Evolutionary conservation across 164 flowering plant species (phyloP), one percentile per base, ranked within the genome.

Genomic region (Aristolochia contorta): DNA sequence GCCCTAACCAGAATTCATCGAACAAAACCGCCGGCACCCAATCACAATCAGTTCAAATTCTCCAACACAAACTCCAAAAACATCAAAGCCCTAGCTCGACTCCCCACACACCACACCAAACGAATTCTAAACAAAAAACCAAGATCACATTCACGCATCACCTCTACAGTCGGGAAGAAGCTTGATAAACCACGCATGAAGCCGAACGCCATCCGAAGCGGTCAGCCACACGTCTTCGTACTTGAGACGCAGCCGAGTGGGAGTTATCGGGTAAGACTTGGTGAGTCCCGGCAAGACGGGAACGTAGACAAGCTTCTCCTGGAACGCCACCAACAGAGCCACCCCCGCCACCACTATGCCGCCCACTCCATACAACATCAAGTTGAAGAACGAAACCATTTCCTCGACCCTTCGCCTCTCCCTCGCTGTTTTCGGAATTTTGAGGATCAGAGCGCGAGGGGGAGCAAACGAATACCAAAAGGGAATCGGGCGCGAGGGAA

Each of bases 111-210:
- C 43, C 43, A 37, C 43, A 37, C 12, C 10, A 37, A 37, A 37
- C 43, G 43, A 37, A 10, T 3, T 37, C 12, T 6, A 37, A 37
- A 37, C 33, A 10, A 6, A 3, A 7, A 37, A 37, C 43, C 43
- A 37, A 63, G 37, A 27, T 14, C 53, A 56, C 23, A 6, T 23
- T 23, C 7, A 19, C 43, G 43, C 12, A 8, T 37, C 50, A 94
- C 99, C 99, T 80, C 68, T 77, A 75, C 84, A 83, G 32, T 88
- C 84, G 30, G 96, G 96, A 66, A 83, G 77, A 74, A 89, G 87
- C 77, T 91, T 94, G 80, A 94, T 91, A 82, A 94, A 89, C 99
- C 99, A 94, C 22, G 97, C 79, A 59, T 94, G 99, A 59, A 94
- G 96, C 20, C 85, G 84, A 59, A 91, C 84, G 20, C 97, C 97